These are phyloP conservation scores for Huiozyma sinensis DNA, from an alignment of 805 yeast species.

Conservation along the genomic window DNA sequence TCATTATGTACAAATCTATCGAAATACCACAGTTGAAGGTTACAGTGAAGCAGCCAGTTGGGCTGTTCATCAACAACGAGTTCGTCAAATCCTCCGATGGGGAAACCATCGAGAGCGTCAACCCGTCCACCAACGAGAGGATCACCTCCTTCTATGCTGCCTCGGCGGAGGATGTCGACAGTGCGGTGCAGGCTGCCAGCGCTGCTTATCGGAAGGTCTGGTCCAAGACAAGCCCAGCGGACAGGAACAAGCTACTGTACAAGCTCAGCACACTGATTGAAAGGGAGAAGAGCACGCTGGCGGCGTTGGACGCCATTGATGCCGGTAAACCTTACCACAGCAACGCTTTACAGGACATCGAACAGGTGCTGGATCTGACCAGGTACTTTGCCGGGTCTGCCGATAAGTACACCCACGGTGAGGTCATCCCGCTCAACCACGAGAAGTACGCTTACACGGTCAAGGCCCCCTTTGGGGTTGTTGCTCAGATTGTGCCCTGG, in stretches of 20 bases:
- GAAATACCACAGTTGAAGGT: conserved; percentile 10
- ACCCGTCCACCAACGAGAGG: conserved; percentile 41
- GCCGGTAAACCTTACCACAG: conserved; percentile 42
- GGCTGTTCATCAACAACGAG: conserved; percentile 50
- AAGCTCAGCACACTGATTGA: conserved; percentile 39
- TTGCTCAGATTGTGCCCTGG: conserved; percentile 40
- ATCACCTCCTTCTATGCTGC: conserved; percentile 41
- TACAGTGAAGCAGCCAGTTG: conserved; percentile 46
- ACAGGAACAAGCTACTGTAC: conserved; percentile 32
- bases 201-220: conserved; percentile 36
- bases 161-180: conserved; percentile 36
- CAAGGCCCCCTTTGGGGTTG: conserved; percentile 40
- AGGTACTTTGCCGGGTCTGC: conserved; percentile 63
- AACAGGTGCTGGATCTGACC: conserved; percentile 42
- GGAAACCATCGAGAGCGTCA: conserved; percentile 32
- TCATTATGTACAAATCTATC: background rate
- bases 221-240: conserved; percentile 35
- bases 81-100: conserved; percentile 32
- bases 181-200: conserved; percentile 41
- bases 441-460: conserved; percentile 41
- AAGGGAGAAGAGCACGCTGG: conserved; percentile 36
- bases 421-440: conserved; percentile 46
- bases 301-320: conserved; percentile 46
- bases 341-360: conserved; percentile 47
- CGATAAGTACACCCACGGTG: conserved; percentile 46